Evolutionary conservation across 176 grass and related monocot species (phyloP).

Genomic region (Saccharum spontaneum): DNA sequence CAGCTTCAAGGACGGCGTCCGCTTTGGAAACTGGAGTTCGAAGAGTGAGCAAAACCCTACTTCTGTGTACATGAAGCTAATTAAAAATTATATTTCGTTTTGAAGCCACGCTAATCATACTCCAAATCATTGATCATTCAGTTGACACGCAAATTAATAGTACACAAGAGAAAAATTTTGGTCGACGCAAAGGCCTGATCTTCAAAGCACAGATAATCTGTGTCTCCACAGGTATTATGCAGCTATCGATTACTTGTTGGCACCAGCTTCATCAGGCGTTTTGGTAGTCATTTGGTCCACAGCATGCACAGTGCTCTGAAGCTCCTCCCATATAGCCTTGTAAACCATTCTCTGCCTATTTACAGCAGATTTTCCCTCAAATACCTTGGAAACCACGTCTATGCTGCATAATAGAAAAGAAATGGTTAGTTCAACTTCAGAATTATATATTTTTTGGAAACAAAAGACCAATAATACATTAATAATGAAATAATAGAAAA

Average conservation of each 20-base stretch:
- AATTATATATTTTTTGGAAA: background rate
- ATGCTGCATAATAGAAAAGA: conserved; percentile 50
- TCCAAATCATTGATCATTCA: conserved; percentile 4
- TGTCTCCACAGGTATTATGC: background rate
- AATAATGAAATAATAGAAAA: background rate
- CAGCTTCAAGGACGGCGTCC: too few relatives aligned
- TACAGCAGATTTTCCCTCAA: conserved; percentile 80
- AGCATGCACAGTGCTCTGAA: conserved; percentile 84
- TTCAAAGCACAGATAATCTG: conserved; percentile 17
- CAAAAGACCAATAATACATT: background rate
- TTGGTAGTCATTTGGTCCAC: conserved; percentile 94
- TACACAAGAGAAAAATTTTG: background rate
- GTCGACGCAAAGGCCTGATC: conserved; percentile 1
- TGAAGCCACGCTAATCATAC: background rate
- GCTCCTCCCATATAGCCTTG: conserved; percentile 96
- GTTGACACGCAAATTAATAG: conserved; percentile 7
- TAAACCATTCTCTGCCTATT: conserved; percentile 98
- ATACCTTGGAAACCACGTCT: conserved; percentile 77
- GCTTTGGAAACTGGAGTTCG: too few relatives aligned
- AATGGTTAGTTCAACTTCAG: conserved; percentile 17
- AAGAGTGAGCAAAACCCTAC: too few relatives aligned
- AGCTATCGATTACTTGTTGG: conserved; percentile 20
- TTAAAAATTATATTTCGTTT: background rate
- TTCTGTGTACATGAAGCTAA: background rate
- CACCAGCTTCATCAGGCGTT: conserved; percentile 65